These are phyloP conservation scores for Gliomastix tumulicola DNA, from an alignment of 2,329 filamentous ascomycete species.

Conservation along the genomic window DNA sequence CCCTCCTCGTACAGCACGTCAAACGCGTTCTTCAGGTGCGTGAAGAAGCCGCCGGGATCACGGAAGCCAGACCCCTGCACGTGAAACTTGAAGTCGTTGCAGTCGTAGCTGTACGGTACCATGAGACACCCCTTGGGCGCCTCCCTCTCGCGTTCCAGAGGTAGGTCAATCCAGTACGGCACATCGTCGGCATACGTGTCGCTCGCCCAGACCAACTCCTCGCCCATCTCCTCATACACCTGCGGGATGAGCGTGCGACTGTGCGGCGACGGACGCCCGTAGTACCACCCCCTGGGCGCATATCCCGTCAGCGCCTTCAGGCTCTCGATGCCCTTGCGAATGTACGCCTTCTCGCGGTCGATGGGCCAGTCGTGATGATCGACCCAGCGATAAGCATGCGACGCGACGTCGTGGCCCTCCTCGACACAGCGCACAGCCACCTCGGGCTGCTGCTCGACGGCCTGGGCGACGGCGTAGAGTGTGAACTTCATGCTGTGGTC, in stretches of 20 bases:
- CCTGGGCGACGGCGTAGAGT: slow-evolving; percentile 40
- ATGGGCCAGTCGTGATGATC: slow-evolving; percentile 36
- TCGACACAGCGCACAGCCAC: slow-evolving; percentile 39
- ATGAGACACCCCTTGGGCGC: slow-evolving; percentile 42
- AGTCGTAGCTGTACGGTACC: slow-evolving; percentile 47
- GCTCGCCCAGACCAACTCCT: slow-evolving; percentile 38
- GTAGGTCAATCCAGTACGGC: slow-evolving; percentile 48
- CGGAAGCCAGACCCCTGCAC: slow-evolving; percentile 33
- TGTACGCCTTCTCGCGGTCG: slow-evolving; percentile 39
- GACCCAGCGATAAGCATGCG: slow-evolving; percentile 43
- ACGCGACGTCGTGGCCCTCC: slow-evolving; percentile 41
- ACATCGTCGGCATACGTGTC: slow-evolving; percentile 49
- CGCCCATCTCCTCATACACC: slow-evolving; percentile 44
- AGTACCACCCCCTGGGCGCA: slow-evolving; percentile 41
- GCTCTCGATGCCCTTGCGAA: slow-evolving; percentile 31
- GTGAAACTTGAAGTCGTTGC: slow-evolving; percentile 42
- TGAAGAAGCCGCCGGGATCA: slow-evolving; percentile 33
- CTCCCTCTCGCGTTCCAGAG: slow-evolving; percentile 31
- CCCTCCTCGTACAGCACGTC: slow-evolving; percentile 47
- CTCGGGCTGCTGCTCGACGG: slow-evolving; percentile 37
- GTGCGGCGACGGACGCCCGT: slow-evolving; percentile 18
- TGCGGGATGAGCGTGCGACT: slow-evolving; percentile 24
- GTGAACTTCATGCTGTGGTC: slow-evolving; percentile 40
- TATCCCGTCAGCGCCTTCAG: slow-evolving; percentile 35
- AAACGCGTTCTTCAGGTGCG: slow-evolving; percentile 42